Conservation (phyloP, 495 filamentous ascomycete genomes). For the Penicillium alfredii region DNA sequence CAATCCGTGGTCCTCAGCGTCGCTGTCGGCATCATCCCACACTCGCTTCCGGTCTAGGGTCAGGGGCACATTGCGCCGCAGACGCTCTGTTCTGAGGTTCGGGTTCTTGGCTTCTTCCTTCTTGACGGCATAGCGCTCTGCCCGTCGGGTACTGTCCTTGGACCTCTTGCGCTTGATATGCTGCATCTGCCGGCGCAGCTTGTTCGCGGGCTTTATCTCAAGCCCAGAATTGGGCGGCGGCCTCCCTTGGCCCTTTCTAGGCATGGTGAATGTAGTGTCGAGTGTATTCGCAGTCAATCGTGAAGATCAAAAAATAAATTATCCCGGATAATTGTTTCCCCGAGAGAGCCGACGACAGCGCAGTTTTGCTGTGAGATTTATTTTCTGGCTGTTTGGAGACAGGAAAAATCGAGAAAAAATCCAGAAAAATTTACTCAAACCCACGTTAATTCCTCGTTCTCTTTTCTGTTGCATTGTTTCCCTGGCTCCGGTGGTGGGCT, state of each 20-base stretch:
- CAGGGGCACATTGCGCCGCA: conserved; percentile 69
- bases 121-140: conserved; percentile 68
- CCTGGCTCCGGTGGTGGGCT: conserved; percentile 22
- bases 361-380: conserved; percentile 11
- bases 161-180: conserved; percentile 74
- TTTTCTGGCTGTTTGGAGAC: conserved; percentile 9
- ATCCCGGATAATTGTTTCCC: conserved; percentile 20
- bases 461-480: background rate
- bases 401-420: conserved; percentile 7
- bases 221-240: conserved; percentile 23
- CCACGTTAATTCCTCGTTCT: conserved; percentile 1
- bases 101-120: conserved; percentile 83
- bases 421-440: background rate
- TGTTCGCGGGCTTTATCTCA: conserved; percentile 52
- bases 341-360: too few species aligned
- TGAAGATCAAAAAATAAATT: conserved; percentile 30
- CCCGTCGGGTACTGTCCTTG: conserved; percentile 63
- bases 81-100: conserved; percentile 60
- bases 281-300: conserved; percentile 5
- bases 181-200: conserved; percentile 64
- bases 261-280: conserved; percentile 15
- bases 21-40: conserved; percentile 88
- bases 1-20: conserved; percentile 52
- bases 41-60: conserved; percentile 85
- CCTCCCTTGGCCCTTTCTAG: conserved; percentile 17